Base-by-base conservation (phyloP, 2,329 filamentous ascomycete species). In the Pseudogymnoascus sp. region DNA sequence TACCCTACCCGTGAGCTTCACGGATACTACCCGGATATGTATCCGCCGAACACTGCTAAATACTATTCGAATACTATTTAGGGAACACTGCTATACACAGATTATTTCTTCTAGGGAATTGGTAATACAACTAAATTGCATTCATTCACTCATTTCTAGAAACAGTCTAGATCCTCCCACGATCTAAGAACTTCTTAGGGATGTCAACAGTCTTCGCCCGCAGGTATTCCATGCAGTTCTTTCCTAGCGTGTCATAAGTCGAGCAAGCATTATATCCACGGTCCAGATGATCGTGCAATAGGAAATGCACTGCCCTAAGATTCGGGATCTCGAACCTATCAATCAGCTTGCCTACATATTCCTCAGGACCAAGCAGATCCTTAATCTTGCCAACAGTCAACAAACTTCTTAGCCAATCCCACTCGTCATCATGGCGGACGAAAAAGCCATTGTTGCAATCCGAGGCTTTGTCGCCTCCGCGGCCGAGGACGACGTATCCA, bases 241-340 rank as follows among this genome's bases (percentile, higher is more conserved):
- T 81, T 0, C 78, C 79, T 12, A 81, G 68, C 0, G 75, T 77
- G 67, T 81, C 79, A 53, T 79, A 78, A 1, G 74, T 74, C 59
- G 72, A 73, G 37, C 75, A 78, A 4, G 76, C 75, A 61, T 78
- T 75, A 68, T 77, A 78, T 0, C 78, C 77, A 0, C 77, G 71
- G 61, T 79, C 77, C 6, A 81, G 69, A 66, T 80, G 78, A 66
- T 81, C 79, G 62, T 79, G 74, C 21, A 81, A 67, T 42, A 80
- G 67, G 64, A 75, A 75, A 61, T 75, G 74, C 37, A 75, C 73
- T 7, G 71, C 37, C 23, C 21, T 16, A n/a, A 64, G 34, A 23
- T 61, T 59, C 5, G 66, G 64, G 5, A 62, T 34, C 23, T 66
- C 64, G 8, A 67, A 64, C 63, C 64, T 66, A 56, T 64, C 68